These are phyloP conservation scores for Tympanopsis confertula DNA, from an alignment of 2,329 filamentous ascomycete species.

Conservation along the genomic window DNA sequence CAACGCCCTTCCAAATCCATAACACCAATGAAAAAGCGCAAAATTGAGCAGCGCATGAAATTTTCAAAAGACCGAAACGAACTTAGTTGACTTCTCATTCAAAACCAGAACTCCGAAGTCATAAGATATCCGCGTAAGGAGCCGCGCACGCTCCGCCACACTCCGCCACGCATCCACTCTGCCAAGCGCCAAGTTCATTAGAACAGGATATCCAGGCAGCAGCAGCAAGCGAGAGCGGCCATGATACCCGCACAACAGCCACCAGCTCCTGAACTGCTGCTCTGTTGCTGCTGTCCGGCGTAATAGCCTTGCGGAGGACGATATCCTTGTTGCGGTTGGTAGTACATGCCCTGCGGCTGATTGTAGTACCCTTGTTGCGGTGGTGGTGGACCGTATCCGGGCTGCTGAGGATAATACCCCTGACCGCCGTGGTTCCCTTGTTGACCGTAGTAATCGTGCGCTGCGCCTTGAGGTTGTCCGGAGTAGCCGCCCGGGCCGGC, in stretches of 20 bases:
- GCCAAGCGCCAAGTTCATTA: too few relatives aligned
- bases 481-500: background rate
- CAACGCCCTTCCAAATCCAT: background rate
- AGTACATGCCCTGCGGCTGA: background rate
- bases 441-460: background rate
- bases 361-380: too few relatives aligned
- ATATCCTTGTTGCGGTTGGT: background rate
- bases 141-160: background rate
- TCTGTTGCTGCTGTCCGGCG: background rate
- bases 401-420: background rate
- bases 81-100: background rate
- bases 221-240: slow-evolving; percentile 1
- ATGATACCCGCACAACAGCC: background rate
- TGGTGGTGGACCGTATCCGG: background rate
- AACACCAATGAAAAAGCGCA: background rate
- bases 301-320: background rate
- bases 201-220: background rate
- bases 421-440: background rate
- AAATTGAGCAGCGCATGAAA: background rate
- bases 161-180: too few relatives aligned
- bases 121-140: background rate
- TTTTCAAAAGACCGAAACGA: background rate
- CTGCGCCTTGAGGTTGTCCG: background rate
- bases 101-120: background rate
- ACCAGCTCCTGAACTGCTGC: background rate